Evolutionary conservation across 176 grass and related monocot species (phyloP), one percentile per base, ranked within the genome.

Genomic region (Bonia amplexicaulis): DNA sequence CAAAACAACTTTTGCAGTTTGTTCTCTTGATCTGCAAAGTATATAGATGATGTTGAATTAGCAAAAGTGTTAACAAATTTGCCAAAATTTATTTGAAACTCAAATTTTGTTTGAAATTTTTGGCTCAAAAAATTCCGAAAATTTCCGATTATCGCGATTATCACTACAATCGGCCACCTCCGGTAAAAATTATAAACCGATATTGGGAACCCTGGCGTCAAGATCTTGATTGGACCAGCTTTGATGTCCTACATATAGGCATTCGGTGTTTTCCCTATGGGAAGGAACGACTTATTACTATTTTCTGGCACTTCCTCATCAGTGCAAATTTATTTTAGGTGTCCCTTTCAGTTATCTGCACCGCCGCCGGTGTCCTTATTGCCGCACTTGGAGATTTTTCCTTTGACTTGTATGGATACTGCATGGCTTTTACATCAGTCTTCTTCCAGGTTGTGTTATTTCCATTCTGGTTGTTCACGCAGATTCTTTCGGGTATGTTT

Each of bases 331-430:
- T 77, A 12, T 78, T 82, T 51, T 92, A 98, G 96, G 96, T 98
- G 61, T 89, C 90, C 47, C 93, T 98, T 85, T 93, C 96, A 41
- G 96, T 98, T 75, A 45, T 98, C 69, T 93, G 91, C 81, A 95
- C 91, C 2, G 93, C 96, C 13, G 70, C 86, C 51, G 96, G 96
- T 84, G 96, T 98, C 78, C 79, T 98, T 22, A 87, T 98, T 85
- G 96, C 96, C 14, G 91, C 96, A 60, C 73, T 98, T 73, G 96
- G 96, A 77, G 96, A 98, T 87, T 98, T 98, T 93, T 98, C 93
- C 41, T 98, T 98, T 89, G 93, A 98, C 66, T 53, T 95, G 25
- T 90, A 90, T 92, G 96, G 96, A 70, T 98, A 98, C 73, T 83
- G 87, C 81, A 98, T 98, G 96, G 96, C 96, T 87, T 86, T 98